A percentile compares a stretch with the other conserved stretches of the same genome.
phyloP scores from a whole-genome alignment of 2,329 filamentous ascomycete genomes.

The Phoma herbarum region DNA sequence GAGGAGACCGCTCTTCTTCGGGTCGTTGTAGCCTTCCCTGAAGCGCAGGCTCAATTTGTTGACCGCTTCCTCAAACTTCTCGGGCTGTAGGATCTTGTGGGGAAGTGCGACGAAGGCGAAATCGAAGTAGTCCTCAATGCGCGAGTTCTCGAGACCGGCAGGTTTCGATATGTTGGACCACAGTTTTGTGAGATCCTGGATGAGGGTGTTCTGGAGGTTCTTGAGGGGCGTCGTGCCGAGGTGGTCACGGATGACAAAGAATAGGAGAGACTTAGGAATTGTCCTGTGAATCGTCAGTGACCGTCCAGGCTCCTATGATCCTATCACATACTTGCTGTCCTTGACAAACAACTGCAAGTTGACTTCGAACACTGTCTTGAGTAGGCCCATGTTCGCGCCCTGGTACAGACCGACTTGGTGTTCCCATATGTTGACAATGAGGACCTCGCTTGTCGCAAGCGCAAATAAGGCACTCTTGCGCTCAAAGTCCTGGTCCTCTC shows the following conservation, averaged over 20 bases:
- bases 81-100: conserved; percentile 95
- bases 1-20: conserved; percentile 66
- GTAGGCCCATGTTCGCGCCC: conserved; percentile 96
- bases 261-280: conserved; percentile 87
- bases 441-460: conserved; percentile 93
- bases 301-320: neutral
- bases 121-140: conserved; percentile 97
- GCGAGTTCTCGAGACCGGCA: conserved; percentile 82
- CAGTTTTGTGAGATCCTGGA: conserved; percentile 89
- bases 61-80: conserved; percentile 85
- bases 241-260: conserved; percentile 98
- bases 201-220: conserved; percentile 88
- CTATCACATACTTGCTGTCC: conserved; percentile 78
- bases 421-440: conserved; percentile 99
- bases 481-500: conserved; percentile 99
- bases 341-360: conserved; percentile 97
- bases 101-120: conserved; percentile 96
- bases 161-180: conserved; percentile 96
- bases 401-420: conserved; percentile 98
- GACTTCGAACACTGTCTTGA: conserved; percentile 99
- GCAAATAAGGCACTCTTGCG: conserved; percentile 97
- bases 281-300: conserved; percentile 63
- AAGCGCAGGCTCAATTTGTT: conserved; percentile 83
- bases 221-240: conserved; percentile 88
- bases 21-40: conserved; percentile 78